Evolutionary conservation across 495 filamentous ascomycete genomes (phyloP).

Genomic region (Thozetella sp.): DNA sequence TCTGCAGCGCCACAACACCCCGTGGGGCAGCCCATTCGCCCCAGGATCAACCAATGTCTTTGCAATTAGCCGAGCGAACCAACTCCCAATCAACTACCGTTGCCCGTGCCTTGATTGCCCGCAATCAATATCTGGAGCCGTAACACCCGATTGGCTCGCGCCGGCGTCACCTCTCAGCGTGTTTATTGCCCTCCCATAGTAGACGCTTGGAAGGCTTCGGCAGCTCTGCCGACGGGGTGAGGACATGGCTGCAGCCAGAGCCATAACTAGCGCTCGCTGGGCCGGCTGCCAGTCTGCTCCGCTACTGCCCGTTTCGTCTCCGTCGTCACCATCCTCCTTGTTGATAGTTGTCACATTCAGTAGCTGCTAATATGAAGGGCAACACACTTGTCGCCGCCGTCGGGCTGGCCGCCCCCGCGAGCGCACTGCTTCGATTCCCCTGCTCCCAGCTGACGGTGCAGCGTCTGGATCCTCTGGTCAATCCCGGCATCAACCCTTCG

Average conservation of each 20-base stretch:
- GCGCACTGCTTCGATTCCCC: slow-evolving; percentile 31
- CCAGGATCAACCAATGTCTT: background rate
- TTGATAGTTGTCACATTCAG: background rate
- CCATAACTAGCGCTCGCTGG: slow-evolving; percentile 12
- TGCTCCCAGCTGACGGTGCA: slow-evolving; percentile 40
- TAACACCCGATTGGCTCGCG: background rate
- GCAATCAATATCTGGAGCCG: background rate
- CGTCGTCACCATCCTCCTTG: slow-evolving; percentile 3
- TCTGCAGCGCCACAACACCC: background rate
- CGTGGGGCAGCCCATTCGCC: background rate
- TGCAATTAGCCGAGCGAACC: background rate
- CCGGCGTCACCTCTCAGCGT: background rate
- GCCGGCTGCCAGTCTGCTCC: background rate
- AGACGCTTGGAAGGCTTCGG: background rate
- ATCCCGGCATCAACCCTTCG: slow-evolving; percentile 29
- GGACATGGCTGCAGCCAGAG: slow-evolving; percentile 1
- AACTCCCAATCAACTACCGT: background rate
- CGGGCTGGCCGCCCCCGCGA: slow-evolving; percentile 46
- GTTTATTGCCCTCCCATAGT: background rate
- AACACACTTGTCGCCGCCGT: slow-evolving; percentile 36
- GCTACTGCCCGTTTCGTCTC: slow-evolving; percentile 6
- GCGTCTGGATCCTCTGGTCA: slow-evolving; percentile 34
- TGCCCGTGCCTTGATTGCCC: background rate
- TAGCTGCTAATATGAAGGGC: slow-evolving; percentile 32
- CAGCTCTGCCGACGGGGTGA: background rate